Base-by-base conservation (phyloP, 768 basidiomycete genomes). In the Podaxis mareebaensis region DNA sequence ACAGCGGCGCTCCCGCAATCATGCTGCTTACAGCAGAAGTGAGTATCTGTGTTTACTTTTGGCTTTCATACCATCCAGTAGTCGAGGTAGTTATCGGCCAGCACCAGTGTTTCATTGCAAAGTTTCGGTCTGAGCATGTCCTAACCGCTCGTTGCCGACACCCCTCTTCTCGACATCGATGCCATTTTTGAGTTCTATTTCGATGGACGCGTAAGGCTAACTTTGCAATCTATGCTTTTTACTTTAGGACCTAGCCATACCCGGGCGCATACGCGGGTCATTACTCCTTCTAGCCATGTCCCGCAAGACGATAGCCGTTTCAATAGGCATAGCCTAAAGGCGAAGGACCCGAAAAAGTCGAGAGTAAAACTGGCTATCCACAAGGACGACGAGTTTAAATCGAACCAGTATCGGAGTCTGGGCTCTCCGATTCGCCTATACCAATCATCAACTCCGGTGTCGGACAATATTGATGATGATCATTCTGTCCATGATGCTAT, bases 391-490 rank as follows among this genome's bases (percentile, higher is more conserved):
- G 30, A 15, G 15, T 51, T 26, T n/a, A 53, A 52, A 12, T 12
- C 12, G 48, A 53, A 60, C 51, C 49, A 40, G 20, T 2, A 28
- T 40, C 56, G 44, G 42, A 36, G 15, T 26, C 24, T 46, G 22
- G 56, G 39, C 26, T 42, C 56, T 6, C 10, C 56, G 24, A 2
- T 28, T 26, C 33, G 48, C 1, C 3, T 39, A 4, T 5, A 12
- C 30, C 48, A 52, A 52, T 52, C 33, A 10, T 33, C 58, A 51
- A 44, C 52, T 26, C 61, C 53, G 53, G 53, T 54, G 38, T 62
- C 61, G 61, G 53, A 55, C 17, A 24, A 6, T 17, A 54, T 44
- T 61, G 60, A 61, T 61, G 53, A 48, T 24, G 12, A 52, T 53
- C 33, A 60, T 60, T 60, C 22, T 39, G 20, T 22, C 48, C 49